Evolutionary conservation across 2,329 filamentous ascomycete species (phyloP).

Genomic region (Nothopassalora personata): DNA sequence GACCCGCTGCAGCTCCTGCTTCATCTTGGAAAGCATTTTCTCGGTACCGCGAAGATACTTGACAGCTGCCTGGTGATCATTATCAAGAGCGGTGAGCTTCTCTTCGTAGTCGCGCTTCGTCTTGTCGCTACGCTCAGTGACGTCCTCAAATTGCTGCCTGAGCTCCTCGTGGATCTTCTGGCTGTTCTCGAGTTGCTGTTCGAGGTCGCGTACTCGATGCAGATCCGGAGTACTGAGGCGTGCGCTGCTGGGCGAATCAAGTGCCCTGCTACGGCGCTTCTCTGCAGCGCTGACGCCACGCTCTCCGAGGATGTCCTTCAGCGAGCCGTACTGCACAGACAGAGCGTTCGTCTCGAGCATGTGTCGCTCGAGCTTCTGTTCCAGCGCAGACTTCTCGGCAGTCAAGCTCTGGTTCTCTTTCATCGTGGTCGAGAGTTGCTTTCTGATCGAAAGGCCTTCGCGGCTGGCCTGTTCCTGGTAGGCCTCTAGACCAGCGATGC

Average conservation of each 20-base stretch:
- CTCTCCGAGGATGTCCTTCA: constrained; percentile 88
- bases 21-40: constrained; percentile 98
- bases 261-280: constrained; percentile 62
- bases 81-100: constrained; percentile 88
- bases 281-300: constrained; percentile 77
- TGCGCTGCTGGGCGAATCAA: constrained; percentile 60
- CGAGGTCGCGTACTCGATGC: constrained; percentile 73
- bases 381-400: constrained; percentile 73
- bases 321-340: constrained; percentile 81
- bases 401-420: constrained; percentile 79
- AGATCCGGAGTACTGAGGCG: constrained; percentile 73
- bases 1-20: constrained; percentile 90
- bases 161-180: constrained; percentile 80
- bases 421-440: constrained; percentile 80
- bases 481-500: constrained; percentile 90
- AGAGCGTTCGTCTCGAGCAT: constrained; percentile 93
- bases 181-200: constrained; percentile 76
- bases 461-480: constrained; percentile 97
- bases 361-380: constrained; percentile 74
- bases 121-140: constrained; percentile 75
- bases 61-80: constrained; percentile 94
- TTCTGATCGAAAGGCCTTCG: constrained; percentile 81
- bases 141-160: constrained; percentile 68
- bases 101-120: constrained; percentile 87
- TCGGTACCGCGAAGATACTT: constrained; percentile 98